Evolutionary conservation across 768 basidiomycete genomes (phyloP), one percentile per base, ranked within the genome.

Genomic region (Mycena metata): DNA sequence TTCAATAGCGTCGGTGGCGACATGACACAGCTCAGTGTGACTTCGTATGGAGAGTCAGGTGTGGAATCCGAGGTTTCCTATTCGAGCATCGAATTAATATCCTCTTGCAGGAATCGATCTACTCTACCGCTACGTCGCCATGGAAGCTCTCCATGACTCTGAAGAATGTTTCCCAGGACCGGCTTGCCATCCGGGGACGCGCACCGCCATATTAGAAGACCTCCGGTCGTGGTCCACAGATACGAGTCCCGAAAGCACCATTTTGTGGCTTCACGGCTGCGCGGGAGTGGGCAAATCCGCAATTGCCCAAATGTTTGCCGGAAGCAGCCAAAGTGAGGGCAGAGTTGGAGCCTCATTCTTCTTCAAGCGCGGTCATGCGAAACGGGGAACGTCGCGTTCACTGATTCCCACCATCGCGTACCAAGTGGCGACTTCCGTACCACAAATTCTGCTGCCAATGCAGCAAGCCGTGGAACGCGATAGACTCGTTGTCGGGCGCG

Each of bases 51-150:
- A n/a, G n/a, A n/a, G n/a, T n/a, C n/a, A n/a, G n/a, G n/a, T n/a
- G n/a, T n/a, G n/a, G n/a, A n/a, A n/a, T n/a, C n/a, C n/a, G n/a
- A n/a, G n/a, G n/a, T n/a, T n/a, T n/a, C n/a, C n/a, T n/a, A n/a
- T n/a, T 57, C 23, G 21, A 36, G 13, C 42, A 7, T 30, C 12
- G 5, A 26, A 11, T 36, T 26, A 36, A 13, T 2, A 41, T 62
- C 2, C 24, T 42, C 17, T 16, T 41, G 76, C 88, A n/a, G n/a
- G n/a, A n/a, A n/a, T n/a, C n/a, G n/a, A n/a, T 88, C 4, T 30
- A 30, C 8, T 30, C 30, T n/a, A n/a, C n/a, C 42, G 24, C 5
- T 15, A 23, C 24, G 60, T 62, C 13, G 49, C 21, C 13, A 24
- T 5, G 0, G 46, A 42, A 6, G 60, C 60, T 4, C 5, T 62